Base-by-base conservation (phyloP, 805 yeast species). In the Brettanomyces naardenensis region DNA sequence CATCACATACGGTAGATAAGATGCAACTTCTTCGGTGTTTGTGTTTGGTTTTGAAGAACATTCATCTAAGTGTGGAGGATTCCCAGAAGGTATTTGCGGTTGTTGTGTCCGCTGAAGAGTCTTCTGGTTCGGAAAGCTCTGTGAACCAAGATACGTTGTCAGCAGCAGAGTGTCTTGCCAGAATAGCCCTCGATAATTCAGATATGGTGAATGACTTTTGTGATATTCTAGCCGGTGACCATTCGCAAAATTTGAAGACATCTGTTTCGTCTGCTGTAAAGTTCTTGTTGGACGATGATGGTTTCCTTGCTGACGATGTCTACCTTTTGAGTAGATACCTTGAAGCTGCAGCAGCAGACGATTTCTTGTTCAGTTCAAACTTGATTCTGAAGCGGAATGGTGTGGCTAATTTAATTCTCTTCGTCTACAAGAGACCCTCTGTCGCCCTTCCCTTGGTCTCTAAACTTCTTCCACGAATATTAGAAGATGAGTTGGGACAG, bases 351-450 rank as follows among this genome's bases (percentile, higher is more conserved):
- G 42, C 60, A 1, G 36, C 55, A 38, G 41, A 38, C 2, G 42
- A 46, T 6, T 53, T 47, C 28, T 42, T 56, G 40, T 56, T 61
- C 36, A 47, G 66, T 51, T 55, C 50, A 3, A 69, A 68, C 40
- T 62, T 80, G 29, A 71, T 66, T n/a, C 64, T 78, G 36, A 76
- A 80, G 41, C 75, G 77, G 53, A 62, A 73, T n/a, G 69, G 81
- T 1, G 62, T 79, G 23, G 68, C 76, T 5, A 75, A 80, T 18
- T 54, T 82, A 31, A 68, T 77, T 9, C 67, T 81, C 2, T 76
- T 79, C 0, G 58, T 79, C 22, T 80, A 77, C 54, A 77, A 72
- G 45, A 69, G 68, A 36, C 75, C 80, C 6, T 48, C 52, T 6
- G 49, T 72, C 19, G 58, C 78, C 9, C 55, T 71, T 3, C 68